Percentiles rank a stretch among this genome's conserved stretches.
These are phyloP conservation scores for Prunus padus DNA, from an alignment of 306 rosid genomes.

Conservation along the genomic window DNA sequence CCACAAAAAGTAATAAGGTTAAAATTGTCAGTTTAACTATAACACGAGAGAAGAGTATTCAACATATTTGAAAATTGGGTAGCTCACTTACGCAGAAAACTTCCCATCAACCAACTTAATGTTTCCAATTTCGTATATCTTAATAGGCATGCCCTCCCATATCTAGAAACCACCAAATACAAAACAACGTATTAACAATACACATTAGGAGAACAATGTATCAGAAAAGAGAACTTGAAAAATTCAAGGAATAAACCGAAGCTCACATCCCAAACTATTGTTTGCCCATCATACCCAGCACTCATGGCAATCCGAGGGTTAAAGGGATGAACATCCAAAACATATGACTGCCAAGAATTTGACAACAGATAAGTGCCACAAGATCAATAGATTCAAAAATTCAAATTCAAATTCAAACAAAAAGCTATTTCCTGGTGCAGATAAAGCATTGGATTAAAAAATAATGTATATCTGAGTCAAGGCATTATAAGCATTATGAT, in stretches of 20 bases:
- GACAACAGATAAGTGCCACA: constrained; percentile 31
- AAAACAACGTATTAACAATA: constrained; percentile 24
- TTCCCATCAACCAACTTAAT: constrained; percentile 85
- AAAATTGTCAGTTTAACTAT: constrained; percentile 12
- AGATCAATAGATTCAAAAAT: constrained; percentile 20
- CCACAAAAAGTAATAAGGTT: background rate
- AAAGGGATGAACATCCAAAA: constrained; percentile 95
- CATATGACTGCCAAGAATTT: constrained; percentile 66
- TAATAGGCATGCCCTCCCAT: constrained; percentile 86
- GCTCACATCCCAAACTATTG: constrained; percentile 96
- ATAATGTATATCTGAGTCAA: background rate
- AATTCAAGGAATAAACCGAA: background rate
- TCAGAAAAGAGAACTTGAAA: constrained; percentile 16
- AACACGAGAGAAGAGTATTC: constrained; percentile 17
- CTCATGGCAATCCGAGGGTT: constrained; percentile 97
- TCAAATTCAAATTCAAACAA: constrained; percentile 15
- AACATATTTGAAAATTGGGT: constrained; percentile 18
- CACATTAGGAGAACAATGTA: constrained; percentile 18
- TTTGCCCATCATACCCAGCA: constrained; percentile 90
- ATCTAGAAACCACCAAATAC: constrained; percentile 54
- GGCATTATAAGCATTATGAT: background rate
- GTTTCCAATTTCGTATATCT: constrained; percentile 63
- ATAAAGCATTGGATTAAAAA: constrained; percentile 15
- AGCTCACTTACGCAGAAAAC: constrained; percentile 76
- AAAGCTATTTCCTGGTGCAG: constrained; percentile 10